Evolutionary conservation across 176 grass and related monocot genomes (phyloP), one percentile per base, ranked within the genome.

Genomic region (Puya raimondii): DNA sequence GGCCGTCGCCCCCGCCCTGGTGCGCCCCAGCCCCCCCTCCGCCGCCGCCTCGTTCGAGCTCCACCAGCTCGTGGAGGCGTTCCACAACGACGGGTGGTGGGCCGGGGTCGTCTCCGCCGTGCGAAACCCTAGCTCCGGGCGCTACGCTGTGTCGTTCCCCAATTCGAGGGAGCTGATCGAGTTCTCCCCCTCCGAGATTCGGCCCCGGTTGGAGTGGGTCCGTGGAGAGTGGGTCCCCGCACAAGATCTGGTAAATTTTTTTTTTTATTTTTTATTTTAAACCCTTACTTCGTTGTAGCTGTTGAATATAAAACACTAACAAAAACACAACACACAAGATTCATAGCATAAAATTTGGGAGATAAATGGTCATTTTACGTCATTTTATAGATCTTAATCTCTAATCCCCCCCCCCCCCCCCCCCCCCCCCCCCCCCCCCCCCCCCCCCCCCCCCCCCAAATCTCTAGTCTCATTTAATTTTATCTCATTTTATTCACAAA

Each of bases 61-160:
- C 8, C 67, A 83, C 80, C 72, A 88, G 63, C 64, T 82, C 53
- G 82, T 92, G 23, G 89, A 92, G 85, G 85, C 85, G 8, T 85
- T 88, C 76, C 85, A 92, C 70, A 69, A 85, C 48, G 89, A 92
- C n/a, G 85, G 89, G 0, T 92, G 89, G 89, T 91, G 89, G 89
- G 72, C 79, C 0, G 85, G 89, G n/a, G 70, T 91, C 66, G 61
- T 91, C 9, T 70, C 64, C 17, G 64, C 21, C 59, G 23, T 73
- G 4, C 53, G 50, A 52, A 51, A 53, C 47, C 9, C 42, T 13
- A 12, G 50, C 0, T 14, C 51, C 2, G 21, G 33, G 11, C n/a
- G 51, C 18, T 96, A 78, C 64, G 74, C 70, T 25, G 77, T 88
- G 42, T 78, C 79, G 49, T 85, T 92, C 76, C 89, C 89, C 49